These are phyloP conservation scores for Penicillium sp. DNA, from an alignment of 2,329 filamentous ascomycete species.

Conservation along the genomic window DNA sequence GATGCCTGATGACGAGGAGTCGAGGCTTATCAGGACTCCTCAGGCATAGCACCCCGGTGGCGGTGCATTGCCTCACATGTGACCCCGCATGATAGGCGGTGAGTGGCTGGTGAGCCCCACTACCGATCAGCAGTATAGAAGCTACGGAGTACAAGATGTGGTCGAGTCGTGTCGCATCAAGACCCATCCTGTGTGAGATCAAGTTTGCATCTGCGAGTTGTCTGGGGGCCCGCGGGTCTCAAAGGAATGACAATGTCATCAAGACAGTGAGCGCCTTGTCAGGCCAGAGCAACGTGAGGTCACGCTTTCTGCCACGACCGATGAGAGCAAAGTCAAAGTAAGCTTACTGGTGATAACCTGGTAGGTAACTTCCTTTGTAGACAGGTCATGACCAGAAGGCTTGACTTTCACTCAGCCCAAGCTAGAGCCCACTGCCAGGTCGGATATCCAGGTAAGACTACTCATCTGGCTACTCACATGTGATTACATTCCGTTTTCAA, in stretches of 20 bases:
- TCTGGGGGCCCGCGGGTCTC: background rate
- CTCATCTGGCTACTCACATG: background rate
- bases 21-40: slow-evolving; percentile 22
- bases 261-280: background rate
- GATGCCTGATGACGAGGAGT: slow-evolving; percentile 31
- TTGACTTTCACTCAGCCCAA: too few species aligned
- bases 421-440: background rate
- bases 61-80: slow-evolving; percentile 24
- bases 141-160: background rate
- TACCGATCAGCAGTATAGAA: background rate
- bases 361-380: too few species aligned
- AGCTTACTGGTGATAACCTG: too few species aligned
- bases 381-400: too few species aligned
- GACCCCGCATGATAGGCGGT: slow-evolving; percentile 7
- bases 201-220: background rate
- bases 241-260: background rate
- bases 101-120: slow-evolving; percentile 1
- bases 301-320: too few species aligned
- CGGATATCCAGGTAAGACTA: background rate
- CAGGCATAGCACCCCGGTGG: slow-evolving; percentile 17
- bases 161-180: background rate
- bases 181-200: background rate
- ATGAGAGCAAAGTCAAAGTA: too few species aligned
- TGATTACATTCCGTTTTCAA: background rate
- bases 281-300: background rate